Evolutionary conservation across 1,284 basidiomycete species (phyloP), one percentile per base, ranked within the genome.

Genomic region (Apiotrichum sp.): DNA sequence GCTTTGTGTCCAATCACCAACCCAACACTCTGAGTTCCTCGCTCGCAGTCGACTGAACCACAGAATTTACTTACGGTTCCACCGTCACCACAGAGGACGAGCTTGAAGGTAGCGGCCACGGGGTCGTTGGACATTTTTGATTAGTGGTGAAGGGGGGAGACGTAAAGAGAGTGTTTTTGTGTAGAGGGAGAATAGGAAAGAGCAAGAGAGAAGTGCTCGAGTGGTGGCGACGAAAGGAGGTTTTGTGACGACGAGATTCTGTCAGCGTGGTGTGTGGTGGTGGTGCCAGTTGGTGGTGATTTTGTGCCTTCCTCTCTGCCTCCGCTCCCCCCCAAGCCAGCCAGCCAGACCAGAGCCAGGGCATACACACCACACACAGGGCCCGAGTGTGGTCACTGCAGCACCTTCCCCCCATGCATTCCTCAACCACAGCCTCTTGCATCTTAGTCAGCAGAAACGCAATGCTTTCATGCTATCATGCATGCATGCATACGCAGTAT

Each of bases 61-160:
- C 36, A 38, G 36, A 38, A 38, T 29, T 32, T 40, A 70, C 72
- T 93, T 70, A 93, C 95, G 61, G 95, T 98, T 77, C 95, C 95
- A 78, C 95, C 95, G 75, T 98, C 95, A 73, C 95, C 93, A 71
- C 97, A 93, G 42, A 77, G 73, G 63, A 98, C 95, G 76, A 99
- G 90, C 82, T 99, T 98, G 84, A 98, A 99, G 62, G 92, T 93
- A 52, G 96, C 40, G 22, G 22, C 22, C 36, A 50, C 51, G 47
- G 44, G 36, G 66, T 92, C 81, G 63, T 78, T 70, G 62, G 72
- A 64, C 70, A 72, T 72, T 62, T 64, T 71, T 49, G 50, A 22
- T 22, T 22, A 22, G 22, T 22, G 22, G 22, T 22, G 22, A 32
- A 8, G 39, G 35, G 40, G 35, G 22, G 45, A 35, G 39, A 49